Evolutionary conservation across 2,329 filamentous ascomycete genomes (phyloP).

Genomic region (Neoscytalidium dimidiatum): DNA sequence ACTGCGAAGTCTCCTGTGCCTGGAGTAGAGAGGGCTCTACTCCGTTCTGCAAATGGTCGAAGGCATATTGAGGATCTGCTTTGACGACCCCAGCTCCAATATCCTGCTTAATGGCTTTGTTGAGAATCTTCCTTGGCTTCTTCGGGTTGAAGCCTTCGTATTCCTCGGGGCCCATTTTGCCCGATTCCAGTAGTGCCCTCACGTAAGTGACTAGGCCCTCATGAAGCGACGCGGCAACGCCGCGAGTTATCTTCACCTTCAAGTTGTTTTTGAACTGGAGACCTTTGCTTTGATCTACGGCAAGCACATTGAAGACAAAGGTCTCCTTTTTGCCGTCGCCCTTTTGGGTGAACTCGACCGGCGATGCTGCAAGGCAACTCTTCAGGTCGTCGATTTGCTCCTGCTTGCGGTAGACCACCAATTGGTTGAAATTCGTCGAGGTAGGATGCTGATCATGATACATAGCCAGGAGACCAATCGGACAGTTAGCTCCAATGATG

Average conservation of each 20-base stretch:
- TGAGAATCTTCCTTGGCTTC: not conserved
- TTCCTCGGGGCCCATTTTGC: not conserved
- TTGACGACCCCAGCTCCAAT: not conserved
- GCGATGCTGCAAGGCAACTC: not conserved
- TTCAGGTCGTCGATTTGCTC: not conserved
- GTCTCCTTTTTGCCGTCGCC: not conserved
- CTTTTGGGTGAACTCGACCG: not conserved
- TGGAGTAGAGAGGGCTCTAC: not conserved
- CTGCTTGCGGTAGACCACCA: slow-evolving; percentile 1
- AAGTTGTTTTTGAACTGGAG: not conserved
- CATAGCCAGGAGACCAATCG: not conserved
- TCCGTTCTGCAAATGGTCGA: not conserved
- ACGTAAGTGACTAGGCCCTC: not conserved
- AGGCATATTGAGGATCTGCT: not conserved
- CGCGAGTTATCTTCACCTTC: not conserved
- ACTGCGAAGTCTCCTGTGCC: not conserved
- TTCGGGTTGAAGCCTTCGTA: slow-evolving; percentile 10
- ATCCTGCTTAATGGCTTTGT: not conserved
- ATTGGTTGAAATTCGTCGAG: not conserved
- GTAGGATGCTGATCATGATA: not conserved
- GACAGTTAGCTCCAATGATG: not conserved
- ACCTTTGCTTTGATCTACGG: not conserved
- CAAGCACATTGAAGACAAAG: not conserved
- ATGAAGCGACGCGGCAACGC: not conserved
- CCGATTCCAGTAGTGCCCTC: not conserved